Evolutionary conservation across 2,329 filamentous ascomycete genomes (phyloP), one percentile per base, ranked within the genome.

Genomic region (Pyricularia sp.): DNA sequence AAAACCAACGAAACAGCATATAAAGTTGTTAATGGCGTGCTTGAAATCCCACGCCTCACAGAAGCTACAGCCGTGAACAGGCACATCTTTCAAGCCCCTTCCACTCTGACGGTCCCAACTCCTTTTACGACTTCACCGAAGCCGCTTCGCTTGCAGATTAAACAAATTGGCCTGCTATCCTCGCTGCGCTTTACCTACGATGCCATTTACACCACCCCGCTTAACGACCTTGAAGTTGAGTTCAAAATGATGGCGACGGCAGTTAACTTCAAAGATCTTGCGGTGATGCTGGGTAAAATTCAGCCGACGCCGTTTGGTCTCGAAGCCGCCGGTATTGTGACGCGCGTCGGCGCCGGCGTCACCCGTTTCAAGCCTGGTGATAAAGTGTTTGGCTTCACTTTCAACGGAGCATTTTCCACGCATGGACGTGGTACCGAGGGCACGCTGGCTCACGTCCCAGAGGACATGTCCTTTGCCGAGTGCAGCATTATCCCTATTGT

Each of bases 261-360:
- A n/a, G 17, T 58, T 17, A 58, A 58, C 17, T 58, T 58, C 50
- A 58, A 58, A 23, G 50, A 58, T n/a, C 23, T 58, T 7, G 50
- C 50, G 17, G 50, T 58, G 50, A 58, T 58, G 50, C 50, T 58
- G 17, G 50, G 50, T 2, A 58, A 58, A 7, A 58, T 58, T 6
- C 50, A 58, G 50, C 5, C 20, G 50, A 58, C 50, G 50, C 50
- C 50, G 7, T 17, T 58, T 7, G 50, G 50, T 7, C 50, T 66
- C 55, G 75, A 76, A 64, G 76, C 73, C 64, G 72, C 72, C 1
- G 74, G 75, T 1, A 69, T 66, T 3, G 69, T 76, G 36, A 71
- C 73, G 3, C 71, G 68, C 4, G 33, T 75, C 59, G 74, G 73
- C 20, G 55, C 64, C 17, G 68, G 66, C 17, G 68, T 68, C 5